These are phyloP conservation scores for Biancaea sappan DNA, from an alignment of 306 rosid species.

Conservation along the genomic window DNA sequence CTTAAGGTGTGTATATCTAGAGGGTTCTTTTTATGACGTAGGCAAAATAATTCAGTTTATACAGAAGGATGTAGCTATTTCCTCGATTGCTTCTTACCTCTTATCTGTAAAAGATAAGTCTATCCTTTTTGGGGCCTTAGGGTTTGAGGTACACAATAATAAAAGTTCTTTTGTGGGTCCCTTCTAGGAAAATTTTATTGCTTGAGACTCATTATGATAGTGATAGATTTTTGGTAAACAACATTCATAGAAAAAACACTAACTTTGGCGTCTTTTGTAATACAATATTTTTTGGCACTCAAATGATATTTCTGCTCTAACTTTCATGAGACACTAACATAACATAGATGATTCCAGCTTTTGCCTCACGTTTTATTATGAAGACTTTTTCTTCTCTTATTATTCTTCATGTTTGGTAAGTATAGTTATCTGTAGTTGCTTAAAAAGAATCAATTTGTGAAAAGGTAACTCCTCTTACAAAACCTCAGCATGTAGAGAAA, in stretches of 20 bases:
- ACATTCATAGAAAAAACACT: neutral
- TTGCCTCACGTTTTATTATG: neutral
- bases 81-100: neutral
- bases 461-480: constrained; percentile 65
- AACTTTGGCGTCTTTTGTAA: constrained; percentile 3
- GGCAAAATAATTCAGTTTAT: neutral
- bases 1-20: neutral
- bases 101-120: neutral
- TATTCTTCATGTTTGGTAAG: constrained; percentile 11
- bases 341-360: neutral
- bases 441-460: constrained; percentile 33
- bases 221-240: constrained; percentile 9
- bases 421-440: neutral
- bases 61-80: neutral
- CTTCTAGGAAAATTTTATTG: constrained; percentile 10
- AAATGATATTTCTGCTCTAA: constrained; percentile 16
- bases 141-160: neutral
- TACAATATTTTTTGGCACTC: neutral
- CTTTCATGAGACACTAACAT: constrained; percentile 19
- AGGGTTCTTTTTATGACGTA: neutral
- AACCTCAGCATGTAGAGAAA: constrained; percentile 65
- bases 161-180: neutral
- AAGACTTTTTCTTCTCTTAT: neutral
- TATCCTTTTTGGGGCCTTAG: neutral
- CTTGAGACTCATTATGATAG: neutral